Percentiles rank a stretch among this genome's conserved stretches.
These are phyloP conservation scores for Globisporangium yorkense DNA, from an alignment of 352 stramenopile species.

Conservation along the genomic window DNA sequence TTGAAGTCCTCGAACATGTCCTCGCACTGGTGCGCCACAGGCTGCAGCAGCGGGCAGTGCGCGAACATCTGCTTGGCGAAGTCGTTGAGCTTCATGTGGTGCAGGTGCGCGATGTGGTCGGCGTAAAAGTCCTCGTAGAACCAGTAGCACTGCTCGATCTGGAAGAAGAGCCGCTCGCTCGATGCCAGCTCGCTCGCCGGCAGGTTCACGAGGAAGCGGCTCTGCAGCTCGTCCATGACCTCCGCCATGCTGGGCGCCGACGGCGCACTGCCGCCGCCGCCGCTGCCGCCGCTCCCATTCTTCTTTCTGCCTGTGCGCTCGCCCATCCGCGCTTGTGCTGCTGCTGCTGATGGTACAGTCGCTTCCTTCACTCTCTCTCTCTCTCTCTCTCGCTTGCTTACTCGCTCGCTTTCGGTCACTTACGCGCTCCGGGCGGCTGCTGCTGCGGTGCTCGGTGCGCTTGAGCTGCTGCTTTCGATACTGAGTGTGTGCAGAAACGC, in stretches of 20 bases:
- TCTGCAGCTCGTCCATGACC: slow-evolving; percentile 95
- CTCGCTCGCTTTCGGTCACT: background rate
- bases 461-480: background rate
- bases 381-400: background rate
- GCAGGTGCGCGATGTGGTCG: slow-evolving; percentile 80
- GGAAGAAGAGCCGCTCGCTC: slow-evolving; percentile 95
- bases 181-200: slow-evolving; percentile 86
- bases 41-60: slow-evolving; percentile 84
- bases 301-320: slow-evolving; percentile 9
- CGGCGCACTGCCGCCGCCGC: background rate
- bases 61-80: slow-evolving; percentile 92
- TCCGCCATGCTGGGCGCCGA: slow-evolving; percentile 67
- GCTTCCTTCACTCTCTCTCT: background rate
- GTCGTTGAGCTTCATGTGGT: slow-evolving; percentile 91
- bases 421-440: background rate
- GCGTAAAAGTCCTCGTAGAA: slow-evolving; percentile 97
- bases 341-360: background rate
- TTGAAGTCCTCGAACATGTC: slow-evolving; percentile 93
- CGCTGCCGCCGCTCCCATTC: background rate
- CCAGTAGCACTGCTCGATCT: slow-evolving; percentile 97
- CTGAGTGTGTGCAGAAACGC: slow-evolving; percentile 1
- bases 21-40: slow-evolving; percentile 83
- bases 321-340: slow-evolving; percentile 3
- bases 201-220: slow-evolving; percentile 94
- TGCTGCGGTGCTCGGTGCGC: background rate